Evolutionary conservation across 768 basidiomycete species (phyloP), one percentile per base, ranked within the genome.

Genomic region (Sarcomyxa edulis): DNA sequence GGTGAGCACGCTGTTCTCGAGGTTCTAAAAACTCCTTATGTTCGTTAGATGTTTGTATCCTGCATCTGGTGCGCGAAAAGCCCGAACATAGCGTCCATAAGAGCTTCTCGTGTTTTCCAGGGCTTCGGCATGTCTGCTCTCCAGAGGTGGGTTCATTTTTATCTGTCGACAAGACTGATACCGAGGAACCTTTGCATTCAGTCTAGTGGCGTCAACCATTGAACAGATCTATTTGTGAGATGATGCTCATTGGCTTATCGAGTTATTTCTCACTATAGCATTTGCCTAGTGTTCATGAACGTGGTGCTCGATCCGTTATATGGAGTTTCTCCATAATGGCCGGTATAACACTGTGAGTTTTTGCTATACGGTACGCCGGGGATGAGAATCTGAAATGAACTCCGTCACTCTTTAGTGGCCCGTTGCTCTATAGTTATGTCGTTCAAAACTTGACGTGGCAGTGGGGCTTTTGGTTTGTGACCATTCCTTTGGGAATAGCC

Each of bases 381-480:
- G n/a, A 32, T 28, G 6, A 14, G 6, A 19, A 22, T 28, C 21
- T n/a, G 32, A 38, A 10, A 25, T 40, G 20, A 6, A 9, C 8
- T 32, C 4, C 8, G 22, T 26, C 10, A 9, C 19, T 9, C 30
- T 19, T n/a, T 41, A 63, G 66, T 14, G 64, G 66, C 0, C 66
- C 68, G 0, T 48, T 70, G 25, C 54, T 72, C n/a, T 69, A 66
- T 45, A 66, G 69, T 42, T 68, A 67, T 46, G 66, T 70, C n/a
- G 60, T 69, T 10, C 58, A 65, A 39, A 65, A 66, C 41, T 36
- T 63, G 18, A 58, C 66, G 3, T 64, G 67, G 65, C 59, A 66
- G 35, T 62, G 62, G 61, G 65, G 65, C 12, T 72, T 70, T 48
- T 72, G 69, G 69, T 64, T 69, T 42, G 61, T 70, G n/a, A 56